Base-by-base conservation (phyloP, 768 basidiomycete species). In the Pisolithus sp. region DNA sequence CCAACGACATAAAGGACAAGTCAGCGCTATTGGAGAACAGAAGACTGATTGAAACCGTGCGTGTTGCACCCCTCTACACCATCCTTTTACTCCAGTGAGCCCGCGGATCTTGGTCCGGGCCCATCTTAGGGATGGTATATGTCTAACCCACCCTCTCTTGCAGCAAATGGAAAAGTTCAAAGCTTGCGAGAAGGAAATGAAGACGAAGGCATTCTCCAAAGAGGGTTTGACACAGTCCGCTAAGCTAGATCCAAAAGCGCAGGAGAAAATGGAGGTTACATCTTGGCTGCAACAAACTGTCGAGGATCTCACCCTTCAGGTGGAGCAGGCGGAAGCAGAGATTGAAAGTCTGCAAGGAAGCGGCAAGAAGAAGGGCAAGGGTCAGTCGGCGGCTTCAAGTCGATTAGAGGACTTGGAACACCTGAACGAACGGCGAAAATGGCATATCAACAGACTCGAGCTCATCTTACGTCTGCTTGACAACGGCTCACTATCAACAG, bases 81-180 rank as follows among this genome's bases (percentile, higher is more conserved):
- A 39, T 30, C 28, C 34, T 41, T 37, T 36, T 44, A 7, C 43
- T 36, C 41, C 48, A 24, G 37, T 47, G 30, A 8, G 28, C 26
- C 12, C 10, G 28, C 54, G 57, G 41, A 37, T 26, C 37, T 28
- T 42, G 38, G 38, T 26, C 34, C 26, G 48, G 39, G 53, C 41
- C 36, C 49, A 58, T 17, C 53, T 54, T 24, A 52, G 47, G n/a
- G 34, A 47, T 20, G 18, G 52, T 38, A 7, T 31, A 8, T 24
- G 8, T 37, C 54, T 53, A 45, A 54, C 59, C 37, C 34, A 5
- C 34, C 18, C 15, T 42, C 53, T 51, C 66, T 53, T 54, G 51
- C 70, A 98, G 96, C 96, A 98, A 98, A 99, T 99, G 96, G 96
- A 99, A 76, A 94, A 93, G 67, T 99, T 99, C 82, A 99, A 99